Conservation (phyloP, 768 basidiomycete genomes). For the Pleurotus citrinopileatus region DNA sequence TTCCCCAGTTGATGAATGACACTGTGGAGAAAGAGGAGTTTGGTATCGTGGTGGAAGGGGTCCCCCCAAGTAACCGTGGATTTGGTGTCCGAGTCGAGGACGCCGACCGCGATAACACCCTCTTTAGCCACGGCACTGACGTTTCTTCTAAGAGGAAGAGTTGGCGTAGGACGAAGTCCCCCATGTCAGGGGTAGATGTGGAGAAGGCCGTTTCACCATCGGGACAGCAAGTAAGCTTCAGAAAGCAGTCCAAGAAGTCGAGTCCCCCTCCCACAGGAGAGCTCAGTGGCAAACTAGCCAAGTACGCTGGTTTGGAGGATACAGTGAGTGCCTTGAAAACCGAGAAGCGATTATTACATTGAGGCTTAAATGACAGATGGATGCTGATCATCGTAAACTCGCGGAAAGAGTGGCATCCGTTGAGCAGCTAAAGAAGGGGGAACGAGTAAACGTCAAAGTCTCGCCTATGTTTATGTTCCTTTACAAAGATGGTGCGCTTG, state of each 20-base stretch:
- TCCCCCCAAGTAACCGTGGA: conserved; percentile 1
- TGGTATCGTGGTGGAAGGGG: background rate
- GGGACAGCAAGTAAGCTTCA: background rate
- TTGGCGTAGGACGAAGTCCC: conserved; percentile 5
- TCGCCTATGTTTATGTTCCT: conserved; percentile 68
- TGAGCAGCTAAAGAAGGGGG: conserved; percentile 38
- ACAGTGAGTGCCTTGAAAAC: background rate
- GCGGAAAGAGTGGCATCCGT: conserved; percentile 24
- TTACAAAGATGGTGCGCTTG: conserved; percentile 51
- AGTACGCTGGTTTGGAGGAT: conserved; percentile 7
- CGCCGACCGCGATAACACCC: background rate
- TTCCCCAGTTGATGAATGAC: background rate
- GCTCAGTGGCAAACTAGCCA: background rate
- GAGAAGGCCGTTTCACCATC: conserved; percentile 7
- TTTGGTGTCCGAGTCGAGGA: background rate
- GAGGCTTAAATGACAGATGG: background rate
- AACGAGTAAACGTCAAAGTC: conserved; percentile 57
- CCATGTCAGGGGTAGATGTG: conserved; percentile 11
- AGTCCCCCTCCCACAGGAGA: background rate
- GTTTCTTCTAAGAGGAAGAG: background rate
- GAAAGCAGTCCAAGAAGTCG: background rate
- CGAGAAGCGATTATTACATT: background rate
- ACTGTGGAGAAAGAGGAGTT: background rate
- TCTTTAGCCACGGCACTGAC: background rate
- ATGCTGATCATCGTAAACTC: conserved; percentile 14